Conservation (phyloP, 2,329 filamentous ascomycete species). For the Hypoxylon sp. region DNA sequence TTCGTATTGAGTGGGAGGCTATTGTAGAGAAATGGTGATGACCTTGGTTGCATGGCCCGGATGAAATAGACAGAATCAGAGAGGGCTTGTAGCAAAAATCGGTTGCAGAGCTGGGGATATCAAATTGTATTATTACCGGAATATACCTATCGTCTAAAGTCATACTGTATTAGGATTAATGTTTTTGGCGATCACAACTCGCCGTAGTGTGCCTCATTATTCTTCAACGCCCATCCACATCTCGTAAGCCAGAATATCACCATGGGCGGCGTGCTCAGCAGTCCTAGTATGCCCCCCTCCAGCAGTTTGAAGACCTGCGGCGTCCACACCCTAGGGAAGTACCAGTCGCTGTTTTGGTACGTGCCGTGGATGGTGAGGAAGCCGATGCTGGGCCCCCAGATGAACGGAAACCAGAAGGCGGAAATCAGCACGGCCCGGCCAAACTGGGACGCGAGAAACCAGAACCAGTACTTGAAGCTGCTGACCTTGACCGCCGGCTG, state of each 20-base stretch:
- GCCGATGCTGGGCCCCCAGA: conserved; percentile 60
- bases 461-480: conserved; percentile 49
- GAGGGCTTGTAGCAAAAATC: background rate
- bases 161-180: conserved; percentile 10
- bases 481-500: conserved; percentile 46
- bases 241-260: conserved; percentile 63
- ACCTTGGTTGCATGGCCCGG: too few species aligned
- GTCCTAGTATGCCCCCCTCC: conserved; percentile 59
- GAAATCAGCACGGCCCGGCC: conserved; percentile 53
- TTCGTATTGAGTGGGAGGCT: too few species aligned
- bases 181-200: conserved; percentile 26
- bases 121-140: conserved; percentile 29
- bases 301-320: conserved; percentile 64
- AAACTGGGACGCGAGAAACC: conserved; percentile 53
- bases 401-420: conserved; percentile 55
- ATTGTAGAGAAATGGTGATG: too few species aligned
- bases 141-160: conserved; percentile 27
- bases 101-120: background rate
- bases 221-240: conserved; percentile 58
- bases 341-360: conserved; percentile 57
- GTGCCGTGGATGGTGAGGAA: conserved; percentile 56
- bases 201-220: conserved; percentile 44
- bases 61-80: background rate
- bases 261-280: conserved; percentile 62
- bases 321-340: conserved; percentile 57